Conservation (phyloP, 768 basidiomycete genomes). For the Russula lepida region DNA sequence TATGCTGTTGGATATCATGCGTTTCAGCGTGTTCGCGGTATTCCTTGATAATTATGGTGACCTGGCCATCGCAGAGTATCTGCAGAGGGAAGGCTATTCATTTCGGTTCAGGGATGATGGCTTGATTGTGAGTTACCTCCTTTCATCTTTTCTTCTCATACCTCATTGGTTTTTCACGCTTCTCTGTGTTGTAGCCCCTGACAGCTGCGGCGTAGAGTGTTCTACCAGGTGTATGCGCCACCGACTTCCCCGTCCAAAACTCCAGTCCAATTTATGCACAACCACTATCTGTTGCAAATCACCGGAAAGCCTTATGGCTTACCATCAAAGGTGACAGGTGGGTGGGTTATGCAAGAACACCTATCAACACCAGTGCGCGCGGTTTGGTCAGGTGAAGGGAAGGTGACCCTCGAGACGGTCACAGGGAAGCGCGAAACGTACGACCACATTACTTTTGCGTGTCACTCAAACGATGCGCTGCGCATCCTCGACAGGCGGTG, state of each 20-base stretch:
- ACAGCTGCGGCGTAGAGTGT: constrained; percentile 78
- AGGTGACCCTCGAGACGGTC: constrained; percentile 40
- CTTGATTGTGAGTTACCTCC: constrained; percentile 49
- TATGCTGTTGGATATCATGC: constrained; percentile 58
- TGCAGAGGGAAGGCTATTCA: constrained; percentile 57
- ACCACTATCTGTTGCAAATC: constrained; percentile 67
- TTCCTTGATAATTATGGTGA: constrained; percentile 27
- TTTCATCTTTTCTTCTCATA: neutral
- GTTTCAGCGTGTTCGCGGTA: constrained; percentile 55
- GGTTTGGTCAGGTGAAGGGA: constrained; percentile 24
- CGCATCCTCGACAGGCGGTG: constrained; percentile 42
- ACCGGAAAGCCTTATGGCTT: constrained; percentile 63
- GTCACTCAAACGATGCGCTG: constrained; percentile 60
- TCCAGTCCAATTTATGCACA: constrained; percentile 62
- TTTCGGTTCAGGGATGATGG: constrained; percentile 64
- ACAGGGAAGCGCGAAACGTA: constrained; percentile 34
- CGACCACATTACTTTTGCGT: constrained; percentile 68
- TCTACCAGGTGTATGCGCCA: constrained; percentile 56
- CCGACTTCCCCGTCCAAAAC: constrained; percentile 67
- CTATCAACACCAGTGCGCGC: constrained; percentile 46
- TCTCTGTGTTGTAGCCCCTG: constrained; percentile 43
- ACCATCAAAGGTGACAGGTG: constrained; percentile 69
- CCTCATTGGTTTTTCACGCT: neutral
- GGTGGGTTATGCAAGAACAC: too few species aligned
- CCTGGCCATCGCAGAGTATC: constrained; percentile 45